Percentiles rank a stretch among this genome's conserved stretches.
These are phyloP conservation scores for Limonium bicolor DNA, from an alignment of 148 eudicot genomes.

Conservation along the genomic window DNA sequence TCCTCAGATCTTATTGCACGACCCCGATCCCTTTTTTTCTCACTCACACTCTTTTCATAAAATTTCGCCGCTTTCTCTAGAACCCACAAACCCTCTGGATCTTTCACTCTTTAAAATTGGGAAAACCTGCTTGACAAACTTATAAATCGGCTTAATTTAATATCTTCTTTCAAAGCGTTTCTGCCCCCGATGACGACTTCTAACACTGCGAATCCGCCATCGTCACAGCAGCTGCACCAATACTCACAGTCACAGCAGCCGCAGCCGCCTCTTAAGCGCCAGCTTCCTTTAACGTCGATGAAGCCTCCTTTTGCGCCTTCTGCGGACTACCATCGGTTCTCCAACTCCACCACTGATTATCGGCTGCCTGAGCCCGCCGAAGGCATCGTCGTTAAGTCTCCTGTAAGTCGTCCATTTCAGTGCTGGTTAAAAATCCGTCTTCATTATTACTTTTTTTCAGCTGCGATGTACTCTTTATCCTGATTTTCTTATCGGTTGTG, in stretches of 20 bases:
- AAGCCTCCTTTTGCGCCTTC: slow-evolving; percentile 42
- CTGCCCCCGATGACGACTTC: slow-evolving; percentile 15
- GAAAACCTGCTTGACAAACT: too few species aligned
- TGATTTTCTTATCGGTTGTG: background rate
- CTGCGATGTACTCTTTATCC: background rate
- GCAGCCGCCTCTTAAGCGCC: slow-evolving; percentile 23
- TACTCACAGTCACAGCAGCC: slow-evolving; percentile 18
- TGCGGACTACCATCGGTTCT: slow-evolving; percentile 59
- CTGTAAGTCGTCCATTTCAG: too few species aligned
- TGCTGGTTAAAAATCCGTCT: background rate
- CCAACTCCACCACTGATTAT: slow-evolving; percentile 4
- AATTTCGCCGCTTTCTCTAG: background rate
- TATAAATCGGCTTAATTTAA: slow-evolving; percentile 3
- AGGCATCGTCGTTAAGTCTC: slow-evolving; percentile 45
- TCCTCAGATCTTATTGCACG: background rate
- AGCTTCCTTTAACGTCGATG: slow-evolving; percentile 38
- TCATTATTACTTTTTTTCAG: background rate
- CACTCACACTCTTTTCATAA: background rate
- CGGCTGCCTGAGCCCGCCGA: slow-evolving; percentile 19
- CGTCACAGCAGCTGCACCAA: background rate
- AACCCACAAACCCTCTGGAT: slow-evolving; percentile 1
- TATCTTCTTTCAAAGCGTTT: background rate
- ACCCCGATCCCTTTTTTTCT: background rate
- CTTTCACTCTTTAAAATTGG: background rate
- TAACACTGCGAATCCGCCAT: slow-evolving; percentile 11